Conservation (phyloP, 331 rosid genomes). For the Ulmus americana region DNA sequence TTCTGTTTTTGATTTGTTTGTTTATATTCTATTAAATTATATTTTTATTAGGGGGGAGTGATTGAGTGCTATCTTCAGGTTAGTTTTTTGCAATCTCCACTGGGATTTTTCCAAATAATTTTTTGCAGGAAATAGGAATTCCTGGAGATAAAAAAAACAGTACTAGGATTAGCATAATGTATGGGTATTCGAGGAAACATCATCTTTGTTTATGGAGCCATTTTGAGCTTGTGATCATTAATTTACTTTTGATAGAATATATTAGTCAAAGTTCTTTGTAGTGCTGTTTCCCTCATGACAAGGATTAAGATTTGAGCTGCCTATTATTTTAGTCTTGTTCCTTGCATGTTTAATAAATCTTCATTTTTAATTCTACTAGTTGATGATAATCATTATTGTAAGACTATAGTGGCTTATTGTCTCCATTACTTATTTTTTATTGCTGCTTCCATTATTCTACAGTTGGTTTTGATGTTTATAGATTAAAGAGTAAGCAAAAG, state of each 20-base stretch:
- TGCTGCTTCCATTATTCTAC: constrained; percentile 22
- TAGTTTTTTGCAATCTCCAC: constrained; percentile 26
- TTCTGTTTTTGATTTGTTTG: constrained; percentile 55
- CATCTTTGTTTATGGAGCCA: constrained; percentile 42
- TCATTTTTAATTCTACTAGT: constrained; percentile 21
- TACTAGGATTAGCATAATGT: constrained; percentile 40
- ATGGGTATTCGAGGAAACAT: constrained; percentile 31
- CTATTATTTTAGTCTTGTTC: constrained; percentile 35
- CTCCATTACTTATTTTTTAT: constrained; percentile 12
- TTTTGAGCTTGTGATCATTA: constrained; percentile 46
- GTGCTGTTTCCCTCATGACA: constrained; percentile 38
- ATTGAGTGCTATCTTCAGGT: constrained; percentile 35
- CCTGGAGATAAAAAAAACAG: constrained; percentile 40
- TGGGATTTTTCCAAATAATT: constrained; percentile 35
- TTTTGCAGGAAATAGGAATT: constrained; percentile 25
- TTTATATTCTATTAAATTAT: constrained; percentile 26
- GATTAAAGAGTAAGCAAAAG: too few relatives aligned
- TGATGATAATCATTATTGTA: constrained; percentile 26
- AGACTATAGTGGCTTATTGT: constrained; percentile 13
- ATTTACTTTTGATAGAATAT: constrained; percentile 34
- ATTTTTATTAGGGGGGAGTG: constrained; percentile 22
- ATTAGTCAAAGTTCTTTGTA: constrained; percentile 41
- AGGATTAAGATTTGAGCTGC: constrained; percentile 37
- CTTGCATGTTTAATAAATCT: constrained; percentile 23
- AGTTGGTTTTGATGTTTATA: constrained; percentile 16